Base-by-base conservation (phyloP, 805 yeast genomes). In the Debaryomyces prosopidis region DNA sequence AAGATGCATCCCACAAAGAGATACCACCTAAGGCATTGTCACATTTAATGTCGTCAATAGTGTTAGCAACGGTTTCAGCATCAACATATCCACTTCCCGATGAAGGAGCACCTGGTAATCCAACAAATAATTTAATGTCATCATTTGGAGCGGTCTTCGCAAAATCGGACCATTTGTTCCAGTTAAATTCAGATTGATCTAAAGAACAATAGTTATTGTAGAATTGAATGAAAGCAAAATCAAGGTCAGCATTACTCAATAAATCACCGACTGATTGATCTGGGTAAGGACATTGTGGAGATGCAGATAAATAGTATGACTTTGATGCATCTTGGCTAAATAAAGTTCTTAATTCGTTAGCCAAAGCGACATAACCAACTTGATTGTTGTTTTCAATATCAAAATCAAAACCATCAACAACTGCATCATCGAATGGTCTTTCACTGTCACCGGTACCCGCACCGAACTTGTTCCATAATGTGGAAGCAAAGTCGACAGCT, bases 221-320 rank as follows among this genome's bases (percentile, higher is more conserved):
- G 69, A 89, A 90, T 68, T 89, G 96, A 52, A 90, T 76, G 60
- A 87, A 89, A 3, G 89, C 87, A 63, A 82, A 88, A 66, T 90
- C 96, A 52, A 89, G 71, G 30, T 79, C 71, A 6, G 87, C 82
- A 65, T 77, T 42, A 80, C 48, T 46, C 42, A 66, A 53, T 14
- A 61, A 46, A 16, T 53, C 56, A 16, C 66, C 63, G 14, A 61
- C 56, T 15, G 60, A 55, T 9, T 48, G 84, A 69, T 90, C 96
- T 11, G 96, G 96, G 62, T 84, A 86, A 17, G 82, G 84, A 70
- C 97, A 90, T 69, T 89, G 96, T 14, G 96, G 97, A 49, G 96
- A 92, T 51, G 96, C 96, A 42, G 94, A 82, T 35, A 89, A 69
- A 63, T 84, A 87, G 69, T 84, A 87, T 18, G 65, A 55, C 65